These are phyloP conservation scores for Fusarium succisae DNA, from an alignment of 2,329 filamentous ascomycete genomes.

Conservation along the genomic window DNA sequence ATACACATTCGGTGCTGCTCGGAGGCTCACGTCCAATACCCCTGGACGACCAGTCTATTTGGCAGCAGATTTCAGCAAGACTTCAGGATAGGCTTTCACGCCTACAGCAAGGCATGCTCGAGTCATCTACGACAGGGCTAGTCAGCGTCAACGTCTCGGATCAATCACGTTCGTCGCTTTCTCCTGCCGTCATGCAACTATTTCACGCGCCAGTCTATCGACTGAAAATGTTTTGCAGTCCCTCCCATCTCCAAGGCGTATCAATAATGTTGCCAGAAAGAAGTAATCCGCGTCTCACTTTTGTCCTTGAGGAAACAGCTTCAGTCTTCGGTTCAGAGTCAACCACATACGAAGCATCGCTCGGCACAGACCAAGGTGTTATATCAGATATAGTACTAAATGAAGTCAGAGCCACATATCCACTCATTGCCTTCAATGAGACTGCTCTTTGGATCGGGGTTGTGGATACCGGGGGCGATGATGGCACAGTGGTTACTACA, in stretches of 20 bases:
- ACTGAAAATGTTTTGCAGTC: not conserved
- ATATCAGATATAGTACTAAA: not conserved
- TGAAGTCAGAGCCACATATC: not conserved
- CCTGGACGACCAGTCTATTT: not conserved
- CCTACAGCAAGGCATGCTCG: not conserved
- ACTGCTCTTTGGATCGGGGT: conserved; percentile 11
- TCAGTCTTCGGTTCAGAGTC: not conserved
- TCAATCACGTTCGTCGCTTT: not conserved
- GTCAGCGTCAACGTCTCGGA: conserved; percentile 11
- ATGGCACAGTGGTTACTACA: not conserved
- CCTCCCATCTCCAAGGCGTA: not conserved
- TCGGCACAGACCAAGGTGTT: not conserved
- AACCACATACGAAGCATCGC: not conserved
- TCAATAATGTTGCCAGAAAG: not conserved
- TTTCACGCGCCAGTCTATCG: conserved; percentile 12
- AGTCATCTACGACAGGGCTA: not conserved
- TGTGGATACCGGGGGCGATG: not conserved
- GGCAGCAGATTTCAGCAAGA: not conserved
- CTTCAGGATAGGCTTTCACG: not conserved
- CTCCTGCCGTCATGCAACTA: not conserved
- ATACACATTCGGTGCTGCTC: conserved; percentile 2
- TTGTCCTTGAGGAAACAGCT: not conserved
- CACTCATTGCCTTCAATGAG: conserved; percentile 4
- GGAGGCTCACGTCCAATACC: not conserved
- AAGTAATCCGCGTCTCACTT: not conserved